A percentile compares a stretch with the other conserved stretches of the same genome.
Conservation (phyloP, 2,329 filamentous ascomycete genomes). For the Fonsecaea monophora region DNA sequence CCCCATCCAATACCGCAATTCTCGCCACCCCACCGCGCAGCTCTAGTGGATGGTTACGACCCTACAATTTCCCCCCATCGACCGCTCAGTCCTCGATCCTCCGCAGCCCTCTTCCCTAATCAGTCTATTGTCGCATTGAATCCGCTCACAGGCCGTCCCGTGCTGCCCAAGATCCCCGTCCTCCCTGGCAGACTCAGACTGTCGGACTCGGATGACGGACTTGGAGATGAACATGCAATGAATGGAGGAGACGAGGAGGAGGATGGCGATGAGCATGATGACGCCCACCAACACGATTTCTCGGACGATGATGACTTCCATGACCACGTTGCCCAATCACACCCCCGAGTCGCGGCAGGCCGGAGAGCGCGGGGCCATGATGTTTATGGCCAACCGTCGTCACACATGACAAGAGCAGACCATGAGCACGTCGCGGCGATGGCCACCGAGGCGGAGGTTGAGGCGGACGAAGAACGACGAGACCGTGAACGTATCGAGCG, state of each 20-base stretch:
- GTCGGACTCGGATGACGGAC: conserved; percentile 48
- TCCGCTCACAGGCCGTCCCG: conserved; percentile 37
- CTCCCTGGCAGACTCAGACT: conserved; percentile 48
- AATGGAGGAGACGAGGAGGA: conserved; percentile 50
- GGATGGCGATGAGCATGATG: conserved; percentile 4
- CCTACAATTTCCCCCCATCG: conserved; percentile 35
- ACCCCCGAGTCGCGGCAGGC: conserved; percentile 6
- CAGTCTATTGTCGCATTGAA: conserved; percentile 38
- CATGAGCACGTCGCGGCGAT: conserved; percentile 39
- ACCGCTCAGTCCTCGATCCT: conserved; percentile 34
- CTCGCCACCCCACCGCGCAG: conserved; percentile 23
- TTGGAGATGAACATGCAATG: conserved; percentile 49
- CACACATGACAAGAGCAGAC: conserved; percentile 1
- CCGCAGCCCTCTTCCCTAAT: conserved; percentile 33
- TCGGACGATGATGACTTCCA: conserved; percentile 11
- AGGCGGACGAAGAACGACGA: conserved; percentile 30
- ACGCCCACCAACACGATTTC: background rate
- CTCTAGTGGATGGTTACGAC: conserved; percentile 32
- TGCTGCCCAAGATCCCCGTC: conserved; percentile 46
- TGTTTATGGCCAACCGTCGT: conserved; percentile 21
- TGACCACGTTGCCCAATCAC: conserved; percentile 3
- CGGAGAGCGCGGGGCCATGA: conserved; percentile 9
- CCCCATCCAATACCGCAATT: conserved; percentile 18
- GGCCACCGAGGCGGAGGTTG: conserved; percentile 38
- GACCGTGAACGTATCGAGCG: conserved; percentile 36